These are phyloP conservation scores for Trichomonas vaginalis DNA, from an alignment of 208 protist genomes.

Conservation along the genomic window DNA sequence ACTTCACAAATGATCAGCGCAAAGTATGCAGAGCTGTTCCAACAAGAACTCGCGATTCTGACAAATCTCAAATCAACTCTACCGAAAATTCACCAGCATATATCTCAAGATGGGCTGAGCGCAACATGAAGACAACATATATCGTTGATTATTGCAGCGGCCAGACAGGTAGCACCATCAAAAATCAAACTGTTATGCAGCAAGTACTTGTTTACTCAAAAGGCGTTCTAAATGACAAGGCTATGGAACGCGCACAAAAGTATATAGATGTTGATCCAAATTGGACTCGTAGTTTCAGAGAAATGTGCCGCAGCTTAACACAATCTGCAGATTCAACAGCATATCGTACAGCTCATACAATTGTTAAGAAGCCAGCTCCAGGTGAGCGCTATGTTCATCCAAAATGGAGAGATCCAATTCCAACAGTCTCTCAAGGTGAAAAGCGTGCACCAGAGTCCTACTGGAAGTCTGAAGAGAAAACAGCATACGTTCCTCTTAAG, in stretches of 20 bases:
- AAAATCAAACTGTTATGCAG: neutral
- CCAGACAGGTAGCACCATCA: neutral
- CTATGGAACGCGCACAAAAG: neutral
- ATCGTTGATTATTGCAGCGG: neutral
- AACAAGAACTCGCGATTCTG: neutral
- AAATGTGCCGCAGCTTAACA: neutral
- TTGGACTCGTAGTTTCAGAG: neutral
- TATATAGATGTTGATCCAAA: neutral
- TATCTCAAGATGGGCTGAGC: neutral
- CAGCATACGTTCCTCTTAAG: neutral
- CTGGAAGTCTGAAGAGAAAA: neutral
- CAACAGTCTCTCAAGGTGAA: neutral
- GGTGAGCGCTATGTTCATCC: neutral
- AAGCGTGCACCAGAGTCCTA: neutral
- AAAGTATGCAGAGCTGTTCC: neutral
- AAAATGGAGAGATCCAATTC: slow-evolving; percentile 1
- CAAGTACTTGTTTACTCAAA: neutral
- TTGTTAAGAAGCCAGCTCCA: neutral
- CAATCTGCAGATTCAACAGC: neutral
- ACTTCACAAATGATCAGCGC: neutral
- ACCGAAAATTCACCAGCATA: neutral
- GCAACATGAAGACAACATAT: slow-evolving; percentile 14
- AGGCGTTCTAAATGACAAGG: neutral
- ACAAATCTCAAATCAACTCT: neutral
- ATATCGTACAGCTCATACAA: neutral